Evolutionary conservation across 1,139 yeast genomes (phyloP).

Genomic region (Pichia sp.): DNA sequence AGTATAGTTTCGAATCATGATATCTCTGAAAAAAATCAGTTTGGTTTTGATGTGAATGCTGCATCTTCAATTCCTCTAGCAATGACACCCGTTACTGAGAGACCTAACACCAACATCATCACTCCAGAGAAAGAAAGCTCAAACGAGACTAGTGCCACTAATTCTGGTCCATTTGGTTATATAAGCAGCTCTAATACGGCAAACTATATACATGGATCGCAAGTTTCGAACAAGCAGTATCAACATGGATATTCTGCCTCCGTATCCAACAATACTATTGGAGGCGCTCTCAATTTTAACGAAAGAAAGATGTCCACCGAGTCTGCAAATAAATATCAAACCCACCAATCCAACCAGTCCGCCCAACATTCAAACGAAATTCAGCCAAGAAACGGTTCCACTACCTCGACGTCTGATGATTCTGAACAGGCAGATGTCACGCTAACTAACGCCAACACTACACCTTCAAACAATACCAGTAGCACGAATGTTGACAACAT

Average conservation of each 20-base stretch:
- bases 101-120: constrained; percentile 19
- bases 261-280: neutral
- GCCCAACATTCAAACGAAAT: neutral
- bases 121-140: constrained; percentile 15
- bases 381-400: constrained; percentile 7
- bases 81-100: constrained; percentile 78
- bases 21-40: constrained; percentile 27
- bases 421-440: constrained; percentile 15
- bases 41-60: constrained; percentile 50
- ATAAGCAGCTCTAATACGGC: neutral
- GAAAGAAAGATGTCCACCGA: constrained; percentile 14
- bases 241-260: constrained; percentile 2
- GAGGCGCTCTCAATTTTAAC: neutral
- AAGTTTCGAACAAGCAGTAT: neutral
- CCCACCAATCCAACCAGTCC: neutral
- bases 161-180: constrained; percentile 1
- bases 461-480: constrained; percentile 1
- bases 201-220: neutral
- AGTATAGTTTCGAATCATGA: constrained; percentile 3
- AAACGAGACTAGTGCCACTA: neutral
- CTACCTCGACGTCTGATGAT: constrained; percentile 6
- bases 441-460: constrained; percentile 11
- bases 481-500: constrained; percentile 3
- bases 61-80: constrained; percentile 57
- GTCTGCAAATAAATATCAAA: constrained; percentile 1